Base-by-base conservation (phyloP, 2,329 filamentous ascomycete genomes). In the Fusarium sp. region DNA sequence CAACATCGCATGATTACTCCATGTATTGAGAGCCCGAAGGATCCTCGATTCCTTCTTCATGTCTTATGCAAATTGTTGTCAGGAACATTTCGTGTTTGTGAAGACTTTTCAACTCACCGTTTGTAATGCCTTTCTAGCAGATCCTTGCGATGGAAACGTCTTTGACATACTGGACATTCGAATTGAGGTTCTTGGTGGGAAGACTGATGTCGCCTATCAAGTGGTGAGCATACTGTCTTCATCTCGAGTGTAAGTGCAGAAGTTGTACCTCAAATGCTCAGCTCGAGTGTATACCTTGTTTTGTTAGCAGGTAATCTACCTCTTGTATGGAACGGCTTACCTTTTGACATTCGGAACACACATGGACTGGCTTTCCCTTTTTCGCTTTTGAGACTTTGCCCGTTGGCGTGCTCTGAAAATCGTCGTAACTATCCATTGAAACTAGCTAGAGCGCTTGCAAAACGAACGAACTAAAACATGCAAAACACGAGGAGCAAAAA, bases 101-200 rank as follows among this genome's bases (percentile, higher is more conserved):
- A 11, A 28, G n/a, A 5, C 31, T 6, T 17, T 18, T 17, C 6
- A 22, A 64, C 61, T 15, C 15, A 67, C 64, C 64, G 42, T 51
- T 55, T 67, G 26, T 66, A 66, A n/a, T 67, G 64, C 14, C 64
- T 49, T n/a, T 66, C 64, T 20, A 67, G 26, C 6, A 67, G 35
- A 28, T 67, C 64, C 12, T 64, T 24, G 11, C 64, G 51, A 59
- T 66, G 45, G 3, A 67, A 67, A 2, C 62, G 64, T 13, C 62
- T 49, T 14, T 66, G 49, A 17, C 64, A 67, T n/a, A 67, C 44
- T 6, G 54, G 44, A 13, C 64, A 67, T 35, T 67, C 61, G 14
- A 58, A 66, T 7, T 67, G 64, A 7, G 64, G 64, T 2, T 67
- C 64, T 13, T 67, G 26, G 7, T 67, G 64, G 5, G 64, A 67